A percentile compares a stretch with the other conserved stretches of the same genome.
Conservation (phyloP, 371 early-diverging fungal genomes). For the Chytridium lagenaria region DNA sequence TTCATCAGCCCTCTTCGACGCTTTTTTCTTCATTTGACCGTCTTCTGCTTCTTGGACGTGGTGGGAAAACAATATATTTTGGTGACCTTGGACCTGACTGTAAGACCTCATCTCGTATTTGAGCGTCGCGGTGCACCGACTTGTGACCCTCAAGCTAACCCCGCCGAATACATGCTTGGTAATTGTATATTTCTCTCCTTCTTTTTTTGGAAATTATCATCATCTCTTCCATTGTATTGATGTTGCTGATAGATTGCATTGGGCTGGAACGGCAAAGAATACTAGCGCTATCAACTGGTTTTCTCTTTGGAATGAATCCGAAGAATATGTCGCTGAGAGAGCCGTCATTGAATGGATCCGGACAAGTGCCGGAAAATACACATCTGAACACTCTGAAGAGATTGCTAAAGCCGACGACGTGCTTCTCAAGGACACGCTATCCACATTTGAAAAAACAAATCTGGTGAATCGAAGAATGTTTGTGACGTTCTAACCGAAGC, state of each 20-base stretch:
- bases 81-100: slow-evolving; percentile 73
- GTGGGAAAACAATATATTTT: slow-evolving; percentile 80
- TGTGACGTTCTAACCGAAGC: slow-evolving; percentile 68
- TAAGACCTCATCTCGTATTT: slow-evolving; percentile 63
- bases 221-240: background rate
- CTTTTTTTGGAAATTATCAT: background rate
- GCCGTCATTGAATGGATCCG: slow-evolving; percentile 23
- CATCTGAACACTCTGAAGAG: slow-evolving; percentile 22
- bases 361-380: background rate
- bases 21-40: slow-evolving; percentile 85
- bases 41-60: slow-evolving; percentile 76
- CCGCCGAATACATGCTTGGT: slow-evolving; percentile 73
- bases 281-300: slow-evolving; percentile 61
- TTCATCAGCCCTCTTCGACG: slow-evolving; percentile 85
- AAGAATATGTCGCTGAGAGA: slow-evolving; percentile 39
- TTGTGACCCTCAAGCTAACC: slow-evolving; percentile 64
- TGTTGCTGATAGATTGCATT: slow-evolving; percentile 53
- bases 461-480: slow-evolving; percentile 70
- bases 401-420: background rate
- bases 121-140: slow-evolving; percentile 63
- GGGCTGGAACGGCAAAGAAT: slow-evolving; percentile 59
- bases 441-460: slow-evolving; percentile 49
- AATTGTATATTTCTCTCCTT: background rate
- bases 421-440: slow-evolving; percentile 10
- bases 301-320: slow-evolving; percentile 59